Evolutionary conservation across 495 filamentous ascomycete species (phyloP), one percentile per base, ranked within the genome.

Genomic region (Ascodesmis nigricans): DNA sequence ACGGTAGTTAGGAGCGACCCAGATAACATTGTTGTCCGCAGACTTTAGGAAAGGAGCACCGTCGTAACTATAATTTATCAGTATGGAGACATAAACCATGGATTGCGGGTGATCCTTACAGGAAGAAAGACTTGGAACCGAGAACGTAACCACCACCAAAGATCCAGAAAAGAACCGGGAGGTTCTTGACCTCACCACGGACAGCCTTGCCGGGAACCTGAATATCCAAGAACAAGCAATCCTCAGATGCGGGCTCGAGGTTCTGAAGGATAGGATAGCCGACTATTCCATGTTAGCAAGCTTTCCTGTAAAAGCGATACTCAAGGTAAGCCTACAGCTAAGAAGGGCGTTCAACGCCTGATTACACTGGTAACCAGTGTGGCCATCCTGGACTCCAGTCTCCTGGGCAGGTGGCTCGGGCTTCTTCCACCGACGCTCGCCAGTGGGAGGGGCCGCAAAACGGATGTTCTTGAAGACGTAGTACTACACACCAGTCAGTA

Each of bases 381-480:
- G 60, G 9, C 65, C 65, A 45, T 65, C 58, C 34, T 69, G 63
- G 27, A 68, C 43, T 3, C 45, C 56, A 0, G 56, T 49, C 33
- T 64, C 55, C 5, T 43, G 50, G 10, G 47, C 36, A 7, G 66
- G 67, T 28, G 63, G 55, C 17, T 56, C 55, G 4, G 68, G 68
- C 36, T 63, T 66, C 1, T 56, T 55, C 54, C 65, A 73, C 17
- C 68, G 56, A n/a, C 66, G 53, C 21, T 61, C 46, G 2, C 64
- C 66, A 2, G 62, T 58, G 0, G 67, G 66, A 8, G 61, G 58
- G 1, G 64, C 61, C 5, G 63, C 68, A 47, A 62, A 73, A 1
- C 67, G 58, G 38, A 71, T 67, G 35, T 70, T 71, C 28, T 55
- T 59, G 47, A 67, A 67, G 10, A 49, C 54, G 22, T 66, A 68